phyloP scores from a whole-genome alignment of 2,329 filamentous ascomycete genomes.

The Domatiomyces globalis region DNA sequence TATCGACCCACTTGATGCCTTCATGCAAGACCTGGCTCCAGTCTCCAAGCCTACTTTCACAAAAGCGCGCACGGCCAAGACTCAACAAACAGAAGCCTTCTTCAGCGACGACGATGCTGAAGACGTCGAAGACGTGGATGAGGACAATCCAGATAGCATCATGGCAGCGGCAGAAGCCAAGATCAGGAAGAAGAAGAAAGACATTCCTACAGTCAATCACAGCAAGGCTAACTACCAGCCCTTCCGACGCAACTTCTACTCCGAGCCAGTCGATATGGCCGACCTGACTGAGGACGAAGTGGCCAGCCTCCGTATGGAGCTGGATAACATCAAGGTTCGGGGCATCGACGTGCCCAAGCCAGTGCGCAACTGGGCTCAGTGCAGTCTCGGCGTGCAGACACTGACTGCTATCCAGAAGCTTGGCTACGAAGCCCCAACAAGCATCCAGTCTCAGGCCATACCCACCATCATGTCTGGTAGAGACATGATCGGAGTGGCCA shows the following conservation, averaged over 20 bases:
- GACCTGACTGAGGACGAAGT: constrained; percentile 76
- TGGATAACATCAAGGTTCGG: constrained; percentile 90
- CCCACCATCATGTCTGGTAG: constrained; percentile 91
- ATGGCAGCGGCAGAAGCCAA: constrained; percentile 38
- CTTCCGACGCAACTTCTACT: constrained; percentile 90
- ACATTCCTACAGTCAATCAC: constrained; percentile 79
- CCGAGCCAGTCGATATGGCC: constrained; percentile 69
- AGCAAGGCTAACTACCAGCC: constrained; percentile 69
- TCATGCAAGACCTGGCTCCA: constrained; percentile 62
- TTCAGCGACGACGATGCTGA: constrained; percentile 74
- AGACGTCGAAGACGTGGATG: constrained; percentile 45
- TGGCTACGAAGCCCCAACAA: constrained; percentile 75
- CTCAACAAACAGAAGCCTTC: constrained; percentile 57
- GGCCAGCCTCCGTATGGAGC: constrained; percentile 63
- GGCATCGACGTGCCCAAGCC: constrained; percentile 82
- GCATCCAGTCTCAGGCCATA: constrained; percentile 90
- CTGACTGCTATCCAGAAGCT: constrained; percentile 70
- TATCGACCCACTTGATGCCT: constrained; percentile 86
- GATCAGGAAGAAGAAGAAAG: constrained; percentile 65
- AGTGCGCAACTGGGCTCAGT: constrained; percentile 93
- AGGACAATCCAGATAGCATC: constrained; percentile 49
- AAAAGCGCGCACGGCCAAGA: constrained; percentile 28
- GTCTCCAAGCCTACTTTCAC: constrained; percentile 19
- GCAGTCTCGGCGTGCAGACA: constrained; percentile 73
- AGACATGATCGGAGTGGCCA: constrained; percentile 96